A percentile compares a stretch with the other conserved stretches of the same genome.
Evolutionary conservation across 208 protist genomes (phyloP).

Genomic region (Acanthamoeba royreba): DNA sequence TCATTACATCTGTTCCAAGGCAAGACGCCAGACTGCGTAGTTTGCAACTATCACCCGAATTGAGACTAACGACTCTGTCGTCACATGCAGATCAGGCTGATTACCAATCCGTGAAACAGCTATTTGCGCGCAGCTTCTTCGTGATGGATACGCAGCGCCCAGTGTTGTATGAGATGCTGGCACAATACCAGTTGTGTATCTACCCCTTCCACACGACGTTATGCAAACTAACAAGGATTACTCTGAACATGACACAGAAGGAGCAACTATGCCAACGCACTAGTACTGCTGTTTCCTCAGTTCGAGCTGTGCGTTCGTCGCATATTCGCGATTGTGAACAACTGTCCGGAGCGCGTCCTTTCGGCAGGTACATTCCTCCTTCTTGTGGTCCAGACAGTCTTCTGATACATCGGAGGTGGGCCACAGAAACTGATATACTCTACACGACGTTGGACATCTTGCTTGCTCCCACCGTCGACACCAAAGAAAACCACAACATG

Average conservation of each 20-base stretch:
- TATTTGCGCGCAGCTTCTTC: not conserved
- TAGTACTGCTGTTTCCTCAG: not conserved
- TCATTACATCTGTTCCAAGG: not conserved
- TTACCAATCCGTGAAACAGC: not conserved
- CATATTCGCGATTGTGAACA: not conserved
- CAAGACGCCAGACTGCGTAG: not conserved
- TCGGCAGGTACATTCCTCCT: not conserved
- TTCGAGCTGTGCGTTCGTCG: not conserved
- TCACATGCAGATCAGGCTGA: not conserved
- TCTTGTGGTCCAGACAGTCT: not conserved
- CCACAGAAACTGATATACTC: not conserved
- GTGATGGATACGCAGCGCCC: not conserved
- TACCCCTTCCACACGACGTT: not conserved
- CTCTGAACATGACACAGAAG: not conserved
- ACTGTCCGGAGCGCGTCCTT: not conserved
- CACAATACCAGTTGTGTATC: not conserved
- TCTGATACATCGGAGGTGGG: not conserved
- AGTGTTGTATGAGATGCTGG: not conserved
- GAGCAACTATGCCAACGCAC: not conserved
- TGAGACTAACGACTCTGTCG: not conserved
- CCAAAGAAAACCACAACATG: not conserved
- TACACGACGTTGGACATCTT: constrained; percentile 8
- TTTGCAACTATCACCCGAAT: not conserved
- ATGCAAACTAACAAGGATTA: not conserved
- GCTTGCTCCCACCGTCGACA: not conserved